A percentile compares a stretch with the other conserved stretches of the same genome.
These are phyloP conservation scores for Nakataea oryzae DNA, from an alignment of 2,329 filamentous ascomycete genomes.

Conservation along the genomic window DNA sequence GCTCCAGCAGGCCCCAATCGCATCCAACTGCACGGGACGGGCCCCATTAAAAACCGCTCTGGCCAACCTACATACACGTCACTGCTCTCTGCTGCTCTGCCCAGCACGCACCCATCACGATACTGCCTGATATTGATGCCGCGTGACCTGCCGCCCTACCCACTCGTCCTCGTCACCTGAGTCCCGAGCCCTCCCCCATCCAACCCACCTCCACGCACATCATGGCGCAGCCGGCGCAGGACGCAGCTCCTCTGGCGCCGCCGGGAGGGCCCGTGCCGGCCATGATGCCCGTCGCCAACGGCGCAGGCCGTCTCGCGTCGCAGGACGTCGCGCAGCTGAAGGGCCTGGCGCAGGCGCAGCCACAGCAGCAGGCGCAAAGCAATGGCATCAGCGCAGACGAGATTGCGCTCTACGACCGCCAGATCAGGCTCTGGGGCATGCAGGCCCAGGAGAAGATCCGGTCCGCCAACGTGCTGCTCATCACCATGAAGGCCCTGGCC, in stretches of 20 bases:
- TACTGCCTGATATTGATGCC: neutral
- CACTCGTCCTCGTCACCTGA: neutral
- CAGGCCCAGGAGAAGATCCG: constrained; percentile 90
- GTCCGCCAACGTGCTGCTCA: constrained; percentile 77
- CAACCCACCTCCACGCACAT: neutral
- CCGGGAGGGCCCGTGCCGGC: neutral
- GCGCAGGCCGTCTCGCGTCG: neutral
- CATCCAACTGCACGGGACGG: neutral
- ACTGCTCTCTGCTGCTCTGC: neutral
- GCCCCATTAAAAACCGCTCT: neutral
- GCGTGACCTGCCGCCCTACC: neutral
- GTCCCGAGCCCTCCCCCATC: neutral
- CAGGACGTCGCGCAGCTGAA: constrained; percentile 1
- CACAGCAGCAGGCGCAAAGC: constrained; percentile 7
- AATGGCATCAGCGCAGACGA: constrained; percentile 50
- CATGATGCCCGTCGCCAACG: neutral
- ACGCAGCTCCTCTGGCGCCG: neutral
- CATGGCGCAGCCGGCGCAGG: neutral
- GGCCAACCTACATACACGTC: neutral
- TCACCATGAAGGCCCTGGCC: constrained; percentile 77
- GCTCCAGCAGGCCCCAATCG: neutral
- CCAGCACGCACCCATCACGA: neutral
- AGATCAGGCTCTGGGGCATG: constrained; percentile 95
- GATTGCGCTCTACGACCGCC: constrained; percentile 92
- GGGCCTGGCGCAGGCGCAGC: neutral